Base-by-base conservation (phyloP, 768 basidiomycete species). In the Dioszegia crocea region DNA sequence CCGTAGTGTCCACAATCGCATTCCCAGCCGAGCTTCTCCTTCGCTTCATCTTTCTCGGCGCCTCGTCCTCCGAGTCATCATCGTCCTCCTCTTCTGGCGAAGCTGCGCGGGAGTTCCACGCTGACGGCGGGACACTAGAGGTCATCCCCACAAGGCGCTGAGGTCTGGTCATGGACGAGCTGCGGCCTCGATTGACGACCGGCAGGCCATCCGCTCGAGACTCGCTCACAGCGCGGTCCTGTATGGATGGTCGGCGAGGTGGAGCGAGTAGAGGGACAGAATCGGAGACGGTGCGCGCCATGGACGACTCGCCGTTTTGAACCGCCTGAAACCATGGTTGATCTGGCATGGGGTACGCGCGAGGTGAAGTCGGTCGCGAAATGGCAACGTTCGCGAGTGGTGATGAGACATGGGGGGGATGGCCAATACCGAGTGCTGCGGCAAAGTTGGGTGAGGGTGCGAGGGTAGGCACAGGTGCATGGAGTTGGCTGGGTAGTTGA, bases 321-420 rank as follows among this genome's bases (percentile, higher is more conserved):
- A 57, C 52, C 16, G 16, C 33, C 23, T 49, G 27, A 26, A 50
- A 56, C 66, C 66, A 70, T 26, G 56, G 24, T 23, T 65, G 58
- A 11, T 62, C 57, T 1, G 69, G 66, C 14, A 71, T 60, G 19
- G 65, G 53, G 38, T 63, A 67, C 33, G 58, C 14, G 56, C 60
- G 56, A 9, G 71, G 70, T 16, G 65, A 64, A 9, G 69, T 58
- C 12, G 74, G 66, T 29, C 71, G 60, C 8, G 74, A 76, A 1
- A 73, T 58, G 5, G 73, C 66, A 38, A 69, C 65, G 14, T 63
- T 65, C 4, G 71, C 71, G 2, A 74, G 64, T 2, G 73, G 74
- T 1, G 73, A 76, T 1, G 73, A 73, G 1, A 74, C 57, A 30
- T 67, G 70, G 0, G 74, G 69, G 8, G 67, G 64, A 60, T 71